A percentile compares a stretch with the other conserved stretches of the same genome.
These are phyloP conservation scores for Paxillus rubicundulus DNA, from an alignment of 768 basidiomycete species.

Conservation along the genomic window DNA sequence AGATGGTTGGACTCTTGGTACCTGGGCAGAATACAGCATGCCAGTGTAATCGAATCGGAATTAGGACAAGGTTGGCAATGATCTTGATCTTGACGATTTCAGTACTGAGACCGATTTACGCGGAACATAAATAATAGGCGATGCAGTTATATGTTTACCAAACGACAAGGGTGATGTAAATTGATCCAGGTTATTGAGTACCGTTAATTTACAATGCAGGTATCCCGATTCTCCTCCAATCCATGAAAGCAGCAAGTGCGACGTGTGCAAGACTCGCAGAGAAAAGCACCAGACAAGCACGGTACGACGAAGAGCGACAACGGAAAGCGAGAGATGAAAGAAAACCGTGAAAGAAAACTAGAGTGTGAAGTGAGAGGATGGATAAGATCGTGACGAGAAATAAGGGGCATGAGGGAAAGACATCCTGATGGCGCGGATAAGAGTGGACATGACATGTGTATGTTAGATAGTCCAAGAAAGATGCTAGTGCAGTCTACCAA, in stretches of 20 bases:
- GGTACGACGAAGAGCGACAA: constrained; percentile 5
- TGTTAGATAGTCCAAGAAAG: not conserved
- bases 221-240: not conserved
- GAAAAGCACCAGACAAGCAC: not conserved
- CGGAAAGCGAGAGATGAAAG: not conserved
- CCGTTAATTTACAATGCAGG: constrained; percentile 10
- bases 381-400: not conserved
- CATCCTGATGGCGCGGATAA: not conserved
- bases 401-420: not conserved
- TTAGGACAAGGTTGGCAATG: too few relatives aligned
- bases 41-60: too few relatives aligned
- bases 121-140: too few relatives aligned
- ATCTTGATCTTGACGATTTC: too few relatives aligned
- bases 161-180: not conserved
- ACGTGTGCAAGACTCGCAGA: not conserved
- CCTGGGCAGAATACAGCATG: not conserved
- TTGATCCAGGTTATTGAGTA: not conserved
- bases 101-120: too few relatives aligned
- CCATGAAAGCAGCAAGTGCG: not conserved
- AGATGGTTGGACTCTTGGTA: not conserved
- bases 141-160: not conserved
- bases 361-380: not conserved
- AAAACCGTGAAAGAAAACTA: not conserved
- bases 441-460: not conserved
- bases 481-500: not conserved